These are phyloP conservation scores for Phytophthora ohioensis DNA, from an alignment of 352 stramenopile genomes.

Conservation along the genomic window DNA sequence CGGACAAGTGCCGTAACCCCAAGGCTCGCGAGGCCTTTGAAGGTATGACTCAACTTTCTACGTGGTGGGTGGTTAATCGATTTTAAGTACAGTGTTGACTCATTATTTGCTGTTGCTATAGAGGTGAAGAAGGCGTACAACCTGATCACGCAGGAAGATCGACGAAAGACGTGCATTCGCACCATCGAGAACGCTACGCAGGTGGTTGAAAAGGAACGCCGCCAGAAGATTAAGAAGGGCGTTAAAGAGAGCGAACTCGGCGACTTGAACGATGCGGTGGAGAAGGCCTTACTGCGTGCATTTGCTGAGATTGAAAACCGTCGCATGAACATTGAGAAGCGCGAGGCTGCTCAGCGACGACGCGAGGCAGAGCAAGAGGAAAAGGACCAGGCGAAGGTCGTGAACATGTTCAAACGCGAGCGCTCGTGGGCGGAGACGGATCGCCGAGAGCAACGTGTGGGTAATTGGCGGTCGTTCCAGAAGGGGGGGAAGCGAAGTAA, in stretches of 20 bases:
- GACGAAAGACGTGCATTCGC: slow-evolving; percentile 80
- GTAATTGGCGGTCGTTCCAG: slow-evolving; percentile 84
- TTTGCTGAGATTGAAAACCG: slow-evolving; percentile 89
- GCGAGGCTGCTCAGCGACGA: slow-evolving; percentile 69
- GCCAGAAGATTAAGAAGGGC: slow-evolving; percentile 83
- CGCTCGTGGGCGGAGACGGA: slow-evolving; percentile 81
- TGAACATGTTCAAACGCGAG: slow-evolving; percentile 77
- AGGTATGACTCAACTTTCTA: slow-evolving; percentile 45
- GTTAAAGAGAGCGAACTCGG: slow-evolving; percentile 75
- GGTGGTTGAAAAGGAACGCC: slow-evolving; percentile 78
- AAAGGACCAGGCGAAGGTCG: slow-evolving; percentile 74
- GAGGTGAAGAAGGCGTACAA: slow-evolving; percentile 91
- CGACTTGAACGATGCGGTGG: slow-evolving; percentile 64
- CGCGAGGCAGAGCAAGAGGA: slow-evolving; percentile 81
- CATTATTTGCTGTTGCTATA: slow-evolving; percentile 28
- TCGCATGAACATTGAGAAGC: slow-evolving; percentile 77
- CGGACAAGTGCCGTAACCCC: slow-evolving; percentile 81
- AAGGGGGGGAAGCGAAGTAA: slow-evolving; percentile 78
- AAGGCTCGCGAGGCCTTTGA: slow-evolving; percentile 89
- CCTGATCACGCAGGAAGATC: slow-evolving; percentile 85
- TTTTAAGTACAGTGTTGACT: neutral
- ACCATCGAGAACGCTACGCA: slow-evolving; percentile 81
- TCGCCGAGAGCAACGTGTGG: slow-evolving; percentile 78
- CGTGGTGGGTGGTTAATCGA: neutral
- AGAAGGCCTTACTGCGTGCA: slow-evolving; percentile 84